These are phyloP conservation scores for Porogramme epimiltina DNA, from an alignment of 1,284 basidiomycete genomes.

Conservation along the genomic window DNA sequence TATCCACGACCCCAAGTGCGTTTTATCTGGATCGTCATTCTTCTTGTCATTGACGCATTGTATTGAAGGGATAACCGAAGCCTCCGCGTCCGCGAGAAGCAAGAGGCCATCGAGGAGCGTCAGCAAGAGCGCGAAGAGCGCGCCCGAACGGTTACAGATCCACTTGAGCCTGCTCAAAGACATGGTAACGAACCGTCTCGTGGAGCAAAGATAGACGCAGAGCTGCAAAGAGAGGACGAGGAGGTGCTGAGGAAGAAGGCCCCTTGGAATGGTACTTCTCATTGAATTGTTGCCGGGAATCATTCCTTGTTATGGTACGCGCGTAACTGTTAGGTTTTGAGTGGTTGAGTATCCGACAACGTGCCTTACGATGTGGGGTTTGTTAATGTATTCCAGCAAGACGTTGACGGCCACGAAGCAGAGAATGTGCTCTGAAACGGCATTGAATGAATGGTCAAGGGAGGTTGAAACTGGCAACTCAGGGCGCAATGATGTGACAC, in stretches of 20 bases:
- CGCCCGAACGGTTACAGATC: slow-evolving; percentile 19
- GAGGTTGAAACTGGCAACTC: too few species aligned
- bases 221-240: slow-evolving; percentile 27
- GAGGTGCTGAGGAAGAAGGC: slow-evolving; percentile 24
- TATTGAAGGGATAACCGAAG: slow-evolving; percentile 19
- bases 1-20: slow-evolving; percentile 25
- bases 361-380: too few species aligned
- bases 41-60: too few species aligned
- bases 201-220: slow-evolving; percentile 28
- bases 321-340: too few species aligned
- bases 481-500: too few species aligned
- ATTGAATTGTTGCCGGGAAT: not conserved
- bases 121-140: slow-evolving; percentile 17
- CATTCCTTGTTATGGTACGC: too few species aligned
- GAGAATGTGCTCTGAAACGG: too few species aligned
- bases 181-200: slow-evolving; percentile 27
- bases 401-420: too few species aligned
- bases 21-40: not conserved
- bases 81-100: slow-evolving; percentile 12
- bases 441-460: too few species aligned
- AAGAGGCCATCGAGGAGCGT: slow-evolving; percentile 20
- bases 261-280: slow-evolving; percentile 17
- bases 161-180: slow-evolving; percentile 24
- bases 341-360: too few species aligned
- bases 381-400: too few species aligned